Evolutionary conservation across 2,329 filamentous ascomycete genomes (phyloP).

Genomic region (Sphaerulina musiva): DNA sequence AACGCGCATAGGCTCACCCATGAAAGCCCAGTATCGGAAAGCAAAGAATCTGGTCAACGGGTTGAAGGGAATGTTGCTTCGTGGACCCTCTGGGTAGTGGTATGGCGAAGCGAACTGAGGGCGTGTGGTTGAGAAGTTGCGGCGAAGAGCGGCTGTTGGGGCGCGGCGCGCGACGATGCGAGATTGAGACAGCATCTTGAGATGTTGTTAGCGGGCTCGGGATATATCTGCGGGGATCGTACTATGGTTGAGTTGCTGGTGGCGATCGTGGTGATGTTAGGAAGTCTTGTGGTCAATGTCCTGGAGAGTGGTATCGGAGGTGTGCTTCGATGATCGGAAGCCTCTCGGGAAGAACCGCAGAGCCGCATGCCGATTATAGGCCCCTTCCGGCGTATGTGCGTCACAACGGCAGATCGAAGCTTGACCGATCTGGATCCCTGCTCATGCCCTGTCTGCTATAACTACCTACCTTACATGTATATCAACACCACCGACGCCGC

Average conservation of each 20-base stretch:
- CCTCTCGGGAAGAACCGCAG: no score
- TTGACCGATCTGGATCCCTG: neutral
- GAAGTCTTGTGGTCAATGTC: neutral
- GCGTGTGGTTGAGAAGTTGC: conserved; percentile 89
- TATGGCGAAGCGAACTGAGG: conserved; percentile 81
- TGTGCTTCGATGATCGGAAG: neutral
- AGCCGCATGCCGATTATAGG: neutral
- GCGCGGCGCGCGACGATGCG: conserved; percentile 50
- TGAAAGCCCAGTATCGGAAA: conserved; percentile 75
- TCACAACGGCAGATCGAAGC: neutral
- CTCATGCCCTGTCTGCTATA: neutral
- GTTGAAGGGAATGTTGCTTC: conserved; percentile 96
- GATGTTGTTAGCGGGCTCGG: neutral
- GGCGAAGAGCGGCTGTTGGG: conserved; percentile 61
- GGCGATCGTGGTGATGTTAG: neutral
- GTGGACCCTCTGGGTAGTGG: conserved; percentile 96
- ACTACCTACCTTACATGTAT: neutral
- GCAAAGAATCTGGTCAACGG: conserved; percentile 80
- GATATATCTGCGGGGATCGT: neutral
- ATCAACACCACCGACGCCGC: neutral
- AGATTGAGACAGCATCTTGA: conserved; percentile 29
- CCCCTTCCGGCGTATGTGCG: no score
- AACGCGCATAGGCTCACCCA: conserved; percentile 47
- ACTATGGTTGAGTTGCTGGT: conserved; percentile 1
- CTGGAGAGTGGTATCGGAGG: neutral